phyloP scores from a whole-genome alignment of 2,329 filamentous ascomycete genomes.

The Trichoderma breve region DNA sequence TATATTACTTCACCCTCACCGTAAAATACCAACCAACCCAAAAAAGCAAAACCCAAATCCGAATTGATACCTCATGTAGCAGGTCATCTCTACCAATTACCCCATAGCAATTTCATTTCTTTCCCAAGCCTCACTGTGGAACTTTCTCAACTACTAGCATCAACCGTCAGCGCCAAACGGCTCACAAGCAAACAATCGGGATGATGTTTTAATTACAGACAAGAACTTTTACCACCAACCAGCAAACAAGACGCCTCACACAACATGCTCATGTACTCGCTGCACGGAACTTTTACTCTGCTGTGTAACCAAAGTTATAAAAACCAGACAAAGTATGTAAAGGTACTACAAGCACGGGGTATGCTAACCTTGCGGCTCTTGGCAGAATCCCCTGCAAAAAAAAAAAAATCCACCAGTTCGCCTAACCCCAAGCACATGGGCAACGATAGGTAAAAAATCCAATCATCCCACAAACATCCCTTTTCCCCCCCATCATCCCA shows the following conservation, averaged over 20 bases:
- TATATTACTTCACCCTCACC: not conserved
- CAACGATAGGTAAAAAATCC: not conserved
- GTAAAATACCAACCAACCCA: not conserved
- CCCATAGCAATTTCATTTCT: not conserved
- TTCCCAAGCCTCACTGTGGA: not conserved
- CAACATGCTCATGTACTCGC: too few relatives aligned
- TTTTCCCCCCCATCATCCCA: not conserved
- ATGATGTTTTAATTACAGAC: not conserved
- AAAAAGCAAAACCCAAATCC: not conserved
- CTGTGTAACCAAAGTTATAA: not conserved
- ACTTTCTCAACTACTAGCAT: not conserved
- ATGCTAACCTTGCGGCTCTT: not conserved
- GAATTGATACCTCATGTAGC: not conserved
- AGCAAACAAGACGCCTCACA: not conserved
- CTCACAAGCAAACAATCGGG: not conserved
- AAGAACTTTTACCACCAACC: slow-evolving; percentile 2
- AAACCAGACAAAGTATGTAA: not conserved
- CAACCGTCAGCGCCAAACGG: not conserved
- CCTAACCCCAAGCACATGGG: not conserved
- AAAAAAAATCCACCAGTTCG: not conserved
- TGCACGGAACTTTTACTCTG: slow-evolving; percentile 1
- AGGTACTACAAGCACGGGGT: not conserved
- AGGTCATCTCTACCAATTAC: not conserved
- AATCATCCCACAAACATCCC: not conserved
- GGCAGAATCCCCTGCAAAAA: not conserved